Evolutionary conservation across 2,329 filamentous ascomycete genomes (phyloP), one percentile per base, ranked within the genome.

Genomic region (Alternaria consortialis): DNA sequence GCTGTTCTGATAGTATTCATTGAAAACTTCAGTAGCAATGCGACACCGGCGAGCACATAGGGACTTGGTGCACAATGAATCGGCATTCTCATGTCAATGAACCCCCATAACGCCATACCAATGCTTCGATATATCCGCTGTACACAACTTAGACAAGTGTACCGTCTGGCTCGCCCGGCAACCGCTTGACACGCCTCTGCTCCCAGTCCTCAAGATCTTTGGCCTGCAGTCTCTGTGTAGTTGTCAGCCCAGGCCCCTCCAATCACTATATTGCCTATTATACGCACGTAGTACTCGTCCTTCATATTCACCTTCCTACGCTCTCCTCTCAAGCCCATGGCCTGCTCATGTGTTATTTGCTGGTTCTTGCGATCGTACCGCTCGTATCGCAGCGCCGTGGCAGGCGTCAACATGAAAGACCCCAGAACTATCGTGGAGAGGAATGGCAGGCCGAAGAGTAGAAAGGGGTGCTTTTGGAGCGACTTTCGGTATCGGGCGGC

Each of bases 121-220:
- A 53, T 58, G 48, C 48, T 58, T 2, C 20, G 20, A 20, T 20
- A 20, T 20, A 20, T 20, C 20, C 20, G 2, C 2, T 20, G 20
- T 20, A 2, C 20, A 20, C 20, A 20, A 20, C 20, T 69, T 39
- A 77, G 40, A 77, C 74, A 68, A 97, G 77, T 52, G 92, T 86
- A 34, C 94, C 94, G 78, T 99, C 94, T 62, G 88, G 91, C 80
- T 99, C 96, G 68, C 95, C 95, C 20, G 92, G 89, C 62, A 97
- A 85, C 76, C 95, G 85, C 82, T 97, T 89, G 11, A 98, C 93
- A 54, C 96, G 88, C 81, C 95, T 96, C 81, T 98, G 95, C 78
- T 98, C 94, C 95, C 95, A 99, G 75, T 93, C 87, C 74, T 99
- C 94, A 63, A 98, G 82, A 76, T 98, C 95, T 79, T 96, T 97